Conservation (phyloP, 2,329 filamentous ascomycete species). For the Aspergillus neotritici region DNA sequence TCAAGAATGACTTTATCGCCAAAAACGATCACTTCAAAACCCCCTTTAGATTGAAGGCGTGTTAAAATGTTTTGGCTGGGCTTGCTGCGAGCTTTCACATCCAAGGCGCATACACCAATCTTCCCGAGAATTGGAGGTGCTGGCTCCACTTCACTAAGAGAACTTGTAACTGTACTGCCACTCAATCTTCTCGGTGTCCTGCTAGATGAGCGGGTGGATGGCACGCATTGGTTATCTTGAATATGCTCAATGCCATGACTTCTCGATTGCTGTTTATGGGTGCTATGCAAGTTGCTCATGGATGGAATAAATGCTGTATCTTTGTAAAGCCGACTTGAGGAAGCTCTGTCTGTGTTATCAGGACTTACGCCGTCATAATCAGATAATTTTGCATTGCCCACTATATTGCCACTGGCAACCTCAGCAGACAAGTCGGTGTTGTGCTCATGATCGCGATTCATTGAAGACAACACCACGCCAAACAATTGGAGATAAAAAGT, state of each 20-base stretch:
- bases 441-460: too few species aligned
- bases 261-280: constrained; percentile 14
- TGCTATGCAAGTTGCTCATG: constrained; percentile 4
- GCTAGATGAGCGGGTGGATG: constrained; percentile 54
- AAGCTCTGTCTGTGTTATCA: constrained; percentile 12
- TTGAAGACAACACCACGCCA: too few species aligned
- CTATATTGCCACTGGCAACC: constrained; percentile 2
- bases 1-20: constrained; percentile 98
- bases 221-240: constrained; percentile 33
- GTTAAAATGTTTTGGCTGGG: constrained; percentile 95
- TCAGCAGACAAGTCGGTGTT: background rate
- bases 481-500: too few species aligned
- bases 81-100: constrained; percentile 94
- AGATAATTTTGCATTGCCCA: constrained; percentile 3
- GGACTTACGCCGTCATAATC: background rate
- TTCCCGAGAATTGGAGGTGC: constrained; percentile 47
- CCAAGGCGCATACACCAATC: constrained; percentile 91
- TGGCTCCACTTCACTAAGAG: constrained; percentile 60
- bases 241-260: constrained; percentile 15
- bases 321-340: constrained; percentile 14
- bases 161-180: constrained; percentile 74
- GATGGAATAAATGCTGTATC: constrained; percentile 14
- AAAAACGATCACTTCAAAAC: constrained; percentile 96
- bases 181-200: constrained; percentile 70
- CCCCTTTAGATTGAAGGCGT: constrained; percentile 77